A percentile compares a stretch with the other conserved stretches of the same genome.
Conservation (phyloP, 768 basidiomycete species). For the Cantharellus cinnabarinus region DNA sequence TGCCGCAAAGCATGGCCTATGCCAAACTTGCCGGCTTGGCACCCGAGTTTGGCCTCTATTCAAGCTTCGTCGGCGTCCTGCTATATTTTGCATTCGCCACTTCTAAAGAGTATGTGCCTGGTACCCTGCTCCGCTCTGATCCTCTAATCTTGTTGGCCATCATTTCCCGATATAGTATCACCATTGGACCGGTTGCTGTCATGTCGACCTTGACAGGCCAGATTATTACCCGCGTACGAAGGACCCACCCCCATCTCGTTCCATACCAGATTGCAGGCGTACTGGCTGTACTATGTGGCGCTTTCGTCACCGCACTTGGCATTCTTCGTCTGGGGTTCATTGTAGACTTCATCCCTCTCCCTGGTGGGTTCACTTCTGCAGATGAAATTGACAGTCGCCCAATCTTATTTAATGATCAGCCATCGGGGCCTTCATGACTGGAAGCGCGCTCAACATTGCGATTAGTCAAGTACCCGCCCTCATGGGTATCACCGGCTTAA, state of each 20-base stretch:
- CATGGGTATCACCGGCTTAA: slow-evolving; percentile 30
- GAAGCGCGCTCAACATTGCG: slow-evolving; percentile 85
- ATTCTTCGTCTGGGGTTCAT: slow-evolving; percentile 67
- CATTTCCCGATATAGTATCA: slow-evolving; percentile 27
- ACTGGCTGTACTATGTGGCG: slow-evolving; percentile 71
- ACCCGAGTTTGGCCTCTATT: slow-evolving; percentile 81
- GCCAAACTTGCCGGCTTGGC: slow-evolving; percentile 50
- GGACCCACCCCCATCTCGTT: slow-evolving; percentile 22
- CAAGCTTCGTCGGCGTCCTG: slow-evolving; percentile 74
- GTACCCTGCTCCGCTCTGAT: neutral
- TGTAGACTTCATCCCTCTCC: slow-evolving; percentile 80
- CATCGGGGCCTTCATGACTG: slow-evolving; percentile 61
- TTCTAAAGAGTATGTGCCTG: slow-evolving; percentile 44
- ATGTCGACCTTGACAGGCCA: slow-evolving; percentile 37
- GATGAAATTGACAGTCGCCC: neutral
- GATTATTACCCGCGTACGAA: slow-evolving; percentile 48
- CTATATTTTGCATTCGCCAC: slow-evolving; percentile 59
- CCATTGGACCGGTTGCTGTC: slow-evolving; percentile 98
- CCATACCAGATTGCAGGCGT: slow-evolving; percentile 61
- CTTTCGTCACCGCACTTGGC: slow-evolving; percentile 80
- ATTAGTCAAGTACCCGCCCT: slow-evolving; percentile 75
- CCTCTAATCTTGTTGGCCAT: neutral
- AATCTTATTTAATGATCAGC: neutral
- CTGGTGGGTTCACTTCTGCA: slow-evolving; percentile 35
- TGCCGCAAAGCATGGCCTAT: slow-evolving; percentile 50